Evolutionary conservation across 306 rosid species (phyloP).

Genomic region (Pterocarpus macrocarpus): DNA sequence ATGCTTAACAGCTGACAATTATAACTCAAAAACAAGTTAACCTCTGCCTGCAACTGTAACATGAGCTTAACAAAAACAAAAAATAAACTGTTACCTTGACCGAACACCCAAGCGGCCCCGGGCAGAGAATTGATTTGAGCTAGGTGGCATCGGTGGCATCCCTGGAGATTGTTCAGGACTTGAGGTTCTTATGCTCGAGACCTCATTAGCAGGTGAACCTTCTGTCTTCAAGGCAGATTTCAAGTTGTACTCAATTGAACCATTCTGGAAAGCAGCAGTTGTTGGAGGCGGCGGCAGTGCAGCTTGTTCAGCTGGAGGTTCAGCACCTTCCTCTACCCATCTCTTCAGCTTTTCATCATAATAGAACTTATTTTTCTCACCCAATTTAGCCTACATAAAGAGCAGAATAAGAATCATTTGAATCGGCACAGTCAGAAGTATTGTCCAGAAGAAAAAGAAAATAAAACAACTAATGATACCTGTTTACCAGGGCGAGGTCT

Average conservation of each 20-base stretch:
- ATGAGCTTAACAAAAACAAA: slow-evolving; percentile 4
- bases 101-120: slow-evolving; percentile 84
- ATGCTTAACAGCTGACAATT: not conserved
- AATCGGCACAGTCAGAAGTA: slow-evolving; percentile 24
- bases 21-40: slow-evolving; percentile 5
- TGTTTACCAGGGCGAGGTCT: slow-evolving; percentile 79
- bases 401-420: slow-evolving; percentile 42
- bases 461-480: slow-evolving; percentile 56
- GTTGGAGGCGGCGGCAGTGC: slow-evolving; percentile 85
- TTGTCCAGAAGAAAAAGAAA: not conserved
- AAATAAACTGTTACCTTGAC: slow-evolving; percentile 65
- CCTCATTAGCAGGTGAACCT: slow-evolving; percentile 55
- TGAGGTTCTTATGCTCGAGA: slow-evolving; percentile 51
- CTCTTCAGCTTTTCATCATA: slow-evolving; percentile 90
- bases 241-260: slow-evolving; percentile 72
- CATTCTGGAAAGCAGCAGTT: slow-evolving; percentile 75
- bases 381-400: slow-evolving; percentile 81
- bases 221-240: slow-evolving; percentile 74
- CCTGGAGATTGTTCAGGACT: slow-evolving; percentile 67
- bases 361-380: slow-evolving; percentile 86
- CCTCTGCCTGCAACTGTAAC: not conserved
- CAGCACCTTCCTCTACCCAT: slow-evolving; percentile 93
- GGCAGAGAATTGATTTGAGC: slow-evolving; percentile 80
- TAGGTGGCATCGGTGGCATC: slow-evolving; percentile 83
- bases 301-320: slow-evolving; percentile 79